Conservation (phyloP, 2,329 filamentous ascomycete species). For the Aureobasidium subglaciale region DNA sequence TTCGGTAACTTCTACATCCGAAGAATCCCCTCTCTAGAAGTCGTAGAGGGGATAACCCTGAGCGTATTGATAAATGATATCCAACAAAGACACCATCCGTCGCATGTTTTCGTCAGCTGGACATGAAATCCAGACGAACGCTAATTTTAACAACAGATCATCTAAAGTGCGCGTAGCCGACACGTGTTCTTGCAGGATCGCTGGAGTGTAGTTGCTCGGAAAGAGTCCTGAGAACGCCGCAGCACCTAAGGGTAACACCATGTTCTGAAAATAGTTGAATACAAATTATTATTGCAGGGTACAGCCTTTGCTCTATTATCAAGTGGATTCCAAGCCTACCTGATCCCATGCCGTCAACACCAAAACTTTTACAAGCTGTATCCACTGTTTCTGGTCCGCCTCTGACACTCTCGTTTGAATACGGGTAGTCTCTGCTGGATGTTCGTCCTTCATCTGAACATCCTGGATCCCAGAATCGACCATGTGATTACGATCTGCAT, state of each 20-base stretch:
- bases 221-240: no score
- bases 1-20: not conserved
- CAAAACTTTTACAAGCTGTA: slow-evolving; percentile 10
- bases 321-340: not conserved
- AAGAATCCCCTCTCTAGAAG: not conserved
- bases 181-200: no score
- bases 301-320: no score
- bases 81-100: no score
- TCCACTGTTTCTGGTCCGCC: not conserved
- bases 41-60: not conserved
- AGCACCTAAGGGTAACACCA: no score
- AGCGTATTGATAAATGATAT: not conserved
- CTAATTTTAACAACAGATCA: no score
- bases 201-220: no score
- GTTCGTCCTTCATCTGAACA: not conserved
- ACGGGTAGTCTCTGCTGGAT: not conserved
- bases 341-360: slow-evolving; percentile 11
- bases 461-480: not conserved
- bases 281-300: no score
- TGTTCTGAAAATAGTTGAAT: no score
- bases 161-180: no score
- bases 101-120: no score
- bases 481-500: not conserved
- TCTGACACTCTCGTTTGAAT: not conserved
- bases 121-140: no score